A percentile compares a stretch with the other conserved stretches of the same genome.
Evolutionary conservation across 2,329 filamentous ascomycete genomes (phyloP).

Genomic region (Diplodia scrobiculata): DNA sequence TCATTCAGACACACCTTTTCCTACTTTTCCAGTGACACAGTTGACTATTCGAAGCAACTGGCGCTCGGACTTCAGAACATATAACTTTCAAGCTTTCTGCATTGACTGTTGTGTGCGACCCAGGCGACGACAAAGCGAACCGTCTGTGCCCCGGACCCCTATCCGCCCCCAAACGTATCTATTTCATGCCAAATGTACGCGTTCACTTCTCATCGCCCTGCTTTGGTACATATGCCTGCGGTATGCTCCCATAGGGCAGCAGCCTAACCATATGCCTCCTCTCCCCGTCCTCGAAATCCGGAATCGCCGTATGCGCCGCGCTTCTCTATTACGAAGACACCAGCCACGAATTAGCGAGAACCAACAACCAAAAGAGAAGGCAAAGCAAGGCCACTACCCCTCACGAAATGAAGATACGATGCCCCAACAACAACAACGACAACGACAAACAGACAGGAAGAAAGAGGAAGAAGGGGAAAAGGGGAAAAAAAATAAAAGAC

Average conservation of each 20-base stretch:
- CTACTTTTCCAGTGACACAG: background rate
- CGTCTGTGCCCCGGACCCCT: background rate
- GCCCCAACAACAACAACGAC: no score
- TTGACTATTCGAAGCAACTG: background rate
- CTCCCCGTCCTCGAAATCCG: conserved; percentile 10
- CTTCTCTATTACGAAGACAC: background rate
- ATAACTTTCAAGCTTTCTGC: background rate
- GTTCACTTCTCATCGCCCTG: background rate
- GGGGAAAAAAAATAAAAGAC: background rate
- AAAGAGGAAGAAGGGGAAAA: no score
- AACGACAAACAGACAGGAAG: no score
- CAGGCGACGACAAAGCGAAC: conserved; percentile 7
- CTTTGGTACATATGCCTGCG: background rate
- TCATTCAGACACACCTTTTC: background rate
- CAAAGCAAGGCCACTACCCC: no score
- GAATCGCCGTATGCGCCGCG: conserved; percentile 22
- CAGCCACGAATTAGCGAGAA: background rate
- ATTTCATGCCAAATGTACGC: no score
- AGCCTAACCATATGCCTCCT: conserved; percentile 22
- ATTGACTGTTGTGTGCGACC: conserved; percentile 4
- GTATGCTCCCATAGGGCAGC: conserved; percentile 16
- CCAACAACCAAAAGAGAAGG: no score
- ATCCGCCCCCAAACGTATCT: background rate
- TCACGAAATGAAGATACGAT: background rate
- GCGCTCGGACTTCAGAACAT: background rate